Evolutionary conservation across 2,329 filamentous ascomycete genomes (phyloP).

Genomic region (Pseudogymnoascus sp.): DNA sequence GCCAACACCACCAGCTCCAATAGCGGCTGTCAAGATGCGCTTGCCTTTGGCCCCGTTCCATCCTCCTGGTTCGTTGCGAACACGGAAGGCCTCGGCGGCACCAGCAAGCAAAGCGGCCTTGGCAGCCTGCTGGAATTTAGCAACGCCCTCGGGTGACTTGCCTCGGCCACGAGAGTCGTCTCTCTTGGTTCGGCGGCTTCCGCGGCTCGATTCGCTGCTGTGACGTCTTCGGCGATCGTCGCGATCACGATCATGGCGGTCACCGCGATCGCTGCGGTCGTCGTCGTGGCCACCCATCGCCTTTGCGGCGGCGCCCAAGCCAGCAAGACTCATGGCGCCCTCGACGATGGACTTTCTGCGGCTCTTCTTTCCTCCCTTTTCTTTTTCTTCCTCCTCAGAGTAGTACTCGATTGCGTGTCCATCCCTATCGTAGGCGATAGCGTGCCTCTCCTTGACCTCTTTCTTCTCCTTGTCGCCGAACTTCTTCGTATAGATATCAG

Average conservation of each 20-base stretch:
- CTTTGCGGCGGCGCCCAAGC: conserved; percentile 53
- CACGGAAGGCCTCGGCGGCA: conserved; percentile 84
- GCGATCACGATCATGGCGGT: conserved; percentile 24
- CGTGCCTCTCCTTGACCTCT: conserved; percentile 46
- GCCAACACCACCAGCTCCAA: conserved; percentile 79
- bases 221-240: conserved; percentile 35
- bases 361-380: conserved; percentile 44
- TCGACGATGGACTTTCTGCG: conserved; percentile 58
- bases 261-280: conserved; percentile 32
- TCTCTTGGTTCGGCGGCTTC: conserved; percentile 43
- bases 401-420: conserved; percentile 47
- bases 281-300: conserved; percentile 39
- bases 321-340: conserved; percentile 53
- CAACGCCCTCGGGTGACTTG: conserved; percentile 41
- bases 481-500: conserved; percentile 54
- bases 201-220: conserved; percentile 32
- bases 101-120: conserved; percentile 86
- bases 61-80: conserved; percentile 77
- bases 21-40: conserved; percentile 80
- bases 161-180: conserved; percentile 33
- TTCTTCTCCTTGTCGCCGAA: conserved; percentile 33
- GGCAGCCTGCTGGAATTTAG: conserved; percentile 74
- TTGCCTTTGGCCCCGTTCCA: conserved; percentile 91
- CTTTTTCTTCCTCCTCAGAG: conserved; percentile 44
- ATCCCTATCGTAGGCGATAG: conserved; percentile 45